A percentile compares a stretch with the other conserved stretches of the same genome.
Evolutionary conservation across 768 basidiomycete species (phyloP).

Genomic region (Calocybe gangraenosa): DNA sequence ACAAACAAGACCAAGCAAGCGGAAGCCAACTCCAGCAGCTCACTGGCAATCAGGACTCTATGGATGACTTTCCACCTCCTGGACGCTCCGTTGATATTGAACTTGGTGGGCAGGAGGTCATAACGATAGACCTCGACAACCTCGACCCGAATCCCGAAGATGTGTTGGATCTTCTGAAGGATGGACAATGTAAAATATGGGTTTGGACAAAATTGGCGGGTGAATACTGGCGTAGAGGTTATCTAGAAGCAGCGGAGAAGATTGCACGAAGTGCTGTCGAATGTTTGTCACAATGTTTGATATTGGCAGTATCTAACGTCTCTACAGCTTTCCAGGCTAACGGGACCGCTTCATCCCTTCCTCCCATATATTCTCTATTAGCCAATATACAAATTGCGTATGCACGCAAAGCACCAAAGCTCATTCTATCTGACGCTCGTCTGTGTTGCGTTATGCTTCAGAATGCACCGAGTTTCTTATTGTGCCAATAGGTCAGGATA

Average conservation of each 20-base stretch:
- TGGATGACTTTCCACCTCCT: constrained; percentile 31
- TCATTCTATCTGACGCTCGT: constrained; percentile 72
- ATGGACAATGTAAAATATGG: constrained; percentile 66
- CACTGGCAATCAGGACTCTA: constrained; percentile 9
- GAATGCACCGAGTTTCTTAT: not conserved
- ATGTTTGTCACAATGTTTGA: constrained; percentile 32
- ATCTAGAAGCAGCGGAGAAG: constrained; percentile 71
- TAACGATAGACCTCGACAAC: constrained; percentile 85
- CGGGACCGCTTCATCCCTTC: constrained; percentile 46
- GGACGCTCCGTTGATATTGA: constrained; percentile 71
- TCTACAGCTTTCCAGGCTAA: constrained; percentile 48
- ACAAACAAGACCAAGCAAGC: constrained; percentile 14
- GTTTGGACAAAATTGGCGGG: constrained; percentile 82
- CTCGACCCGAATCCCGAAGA: constrained; percentile 78
- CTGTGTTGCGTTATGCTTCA: constrained; percentile 24
- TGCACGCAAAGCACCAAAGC: constrained; percentile 81
- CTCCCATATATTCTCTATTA: constrained; percentile 75
- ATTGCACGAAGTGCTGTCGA: constrained; percentile 66
- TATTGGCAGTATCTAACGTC: constrained; percentile 13
- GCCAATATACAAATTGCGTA: constrained; percentile 82
- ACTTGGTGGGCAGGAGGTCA: constrained; percentile 77
- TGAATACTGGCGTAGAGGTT: constrained; percentile 83
- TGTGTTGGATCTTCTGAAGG: constrained; percentile 66
- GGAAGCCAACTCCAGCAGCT: not conserved
- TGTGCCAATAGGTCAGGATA: constrained; percentile 53